Percentiles rank a stretch among this genome's conserved stretches.
Conservation (phyloP, 768 basidiomycete species). For the Boletus reticulatus region DNA sequence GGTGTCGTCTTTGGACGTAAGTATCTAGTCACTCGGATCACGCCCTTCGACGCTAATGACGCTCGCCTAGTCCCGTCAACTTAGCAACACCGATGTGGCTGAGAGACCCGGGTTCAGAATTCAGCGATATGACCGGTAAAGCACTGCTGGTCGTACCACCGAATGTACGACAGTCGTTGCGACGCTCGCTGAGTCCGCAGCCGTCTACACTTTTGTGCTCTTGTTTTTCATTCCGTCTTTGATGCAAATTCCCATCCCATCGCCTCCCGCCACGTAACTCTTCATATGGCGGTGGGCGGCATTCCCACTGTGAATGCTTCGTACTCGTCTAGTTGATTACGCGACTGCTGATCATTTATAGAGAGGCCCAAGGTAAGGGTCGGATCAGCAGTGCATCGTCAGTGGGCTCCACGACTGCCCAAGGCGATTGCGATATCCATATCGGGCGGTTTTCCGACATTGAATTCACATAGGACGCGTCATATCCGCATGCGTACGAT, state of each 20-base stretch:
- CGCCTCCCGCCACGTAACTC: no score
- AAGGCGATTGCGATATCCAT: slow-evolving; percentile 7
- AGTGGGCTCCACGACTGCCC: background rate
- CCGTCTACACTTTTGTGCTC: slow-evolving; percentile 27
- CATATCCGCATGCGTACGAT: slow-evolving; percentile 1
- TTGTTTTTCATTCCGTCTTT: slow-evolving; percentile 30
- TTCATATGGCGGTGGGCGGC: no score
- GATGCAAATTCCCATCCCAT: slow-evolving; percentile 18
- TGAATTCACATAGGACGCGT: slow-evolving; percentile 17
- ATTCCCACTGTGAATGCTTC: background rate
- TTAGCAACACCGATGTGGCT: slow-evolving; percentile 94
- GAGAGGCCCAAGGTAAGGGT: slow-evolving; percentile 38
- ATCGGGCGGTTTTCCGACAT: slow-evolving; percentile 23
- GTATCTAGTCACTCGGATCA: slow-evolving; percentile 27
- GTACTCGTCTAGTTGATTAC: slow-evolving; percentile 32
- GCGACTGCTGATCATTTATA: slow-evolving; percentile 37
- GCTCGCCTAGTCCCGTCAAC: background rate
- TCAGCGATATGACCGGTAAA: slow-evolving; percentile 97
- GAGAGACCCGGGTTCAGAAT: slow-evolving; percentile 80
- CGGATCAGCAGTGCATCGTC: slow-evolving; percentile 28
- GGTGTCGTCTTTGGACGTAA: slow-evolving; percentile 98
- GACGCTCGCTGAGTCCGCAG: slow-evolving; percentile 27
- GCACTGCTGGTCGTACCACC: slow-evolving; percentile 49
- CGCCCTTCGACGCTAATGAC: background rate
- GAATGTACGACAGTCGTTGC: slow-evolving; percentile 28